These are phyloP conservation scores for Colletotrichum sp. DNA, from an alignment of 2,329 filamentous ascomycete species.

Conservation along the genomic window DNA sequence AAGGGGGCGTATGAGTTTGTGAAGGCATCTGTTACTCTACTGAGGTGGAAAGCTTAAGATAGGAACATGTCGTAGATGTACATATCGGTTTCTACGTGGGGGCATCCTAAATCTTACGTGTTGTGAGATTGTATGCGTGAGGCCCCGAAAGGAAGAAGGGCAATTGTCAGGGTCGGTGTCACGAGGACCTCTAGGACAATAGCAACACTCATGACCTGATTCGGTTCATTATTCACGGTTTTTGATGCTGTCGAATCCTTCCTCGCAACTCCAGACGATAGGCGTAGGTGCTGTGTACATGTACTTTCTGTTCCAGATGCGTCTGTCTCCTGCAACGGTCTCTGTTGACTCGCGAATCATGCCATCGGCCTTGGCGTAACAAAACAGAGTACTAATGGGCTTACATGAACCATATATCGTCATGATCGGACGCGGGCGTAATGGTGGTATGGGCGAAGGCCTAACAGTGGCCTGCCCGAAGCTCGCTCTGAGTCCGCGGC, in stretches of 20 bases:
- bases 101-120: not conserved
- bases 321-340: not conserved
- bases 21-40: constrained; percentile 72
- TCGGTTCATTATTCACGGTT: not conserved
- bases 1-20: constrained; percentile 67
- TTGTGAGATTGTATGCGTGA: not conserved
- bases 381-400: not conserved
- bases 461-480: not conserved
- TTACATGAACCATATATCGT: not conserved
- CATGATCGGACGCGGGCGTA: not conserved
- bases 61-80: not conserved
- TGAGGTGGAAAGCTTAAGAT: constrained; percentile 56
- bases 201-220: not conserved
- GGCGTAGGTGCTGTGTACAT: not conserved
- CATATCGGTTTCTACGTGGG: not conserved
- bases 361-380: not conserved
- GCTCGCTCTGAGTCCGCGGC: not conserved
- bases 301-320: not conserved
- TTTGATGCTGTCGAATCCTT: not conserved
- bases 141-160: not conserved
- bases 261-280: not conserved
- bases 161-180: not conserved
- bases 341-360: not conserved
- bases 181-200: not conserved
- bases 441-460: not conserved